phyloP scores from a whole-genome alignment of 768 basidiomycete species.

The Pseudohyphozyma bogoriensis region DNA sequence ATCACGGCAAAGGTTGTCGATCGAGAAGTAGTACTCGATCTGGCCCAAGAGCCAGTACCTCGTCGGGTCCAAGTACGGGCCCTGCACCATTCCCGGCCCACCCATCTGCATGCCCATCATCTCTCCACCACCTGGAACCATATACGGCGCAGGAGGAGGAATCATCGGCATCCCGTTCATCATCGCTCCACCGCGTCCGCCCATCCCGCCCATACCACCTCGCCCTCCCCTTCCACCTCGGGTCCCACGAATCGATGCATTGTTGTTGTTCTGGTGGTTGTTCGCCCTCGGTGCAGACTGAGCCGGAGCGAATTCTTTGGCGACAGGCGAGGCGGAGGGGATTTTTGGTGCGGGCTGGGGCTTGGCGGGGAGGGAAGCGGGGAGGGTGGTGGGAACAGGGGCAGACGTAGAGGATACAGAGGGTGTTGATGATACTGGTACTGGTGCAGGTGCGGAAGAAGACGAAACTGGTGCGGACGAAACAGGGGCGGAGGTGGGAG shows the following conservation, averaged over 20 bases:
- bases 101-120: background rate
- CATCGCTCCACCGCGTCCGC: conserved; percentile 2
- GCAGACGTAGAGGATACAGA: background rate
- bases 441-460: background rate
- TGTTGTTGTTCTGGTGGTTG: too few species aligned
- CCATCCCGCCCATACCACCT: too few species aligned
- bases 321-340: background rate
- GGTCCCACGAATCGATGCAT: too few species aligned
- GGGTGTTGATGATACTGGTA: background rate
- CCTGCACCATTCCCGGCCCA: conserved; percentile 18
- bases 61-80: conserved; percentile 58
- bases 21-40: conserved; percentile 83
- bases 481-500: background rate
- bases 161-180: conserved; percentile 1
- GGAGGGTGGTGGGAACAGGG: too few species aligned
- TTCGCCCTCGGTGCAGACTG: background rate
- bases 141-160: background rate
- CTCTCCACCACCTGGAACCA: conserved; percentile 7
- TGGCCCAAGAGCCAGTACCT: conserved; percentile 60
- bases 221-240: too few species aligned
- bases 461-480: too few species aligned
- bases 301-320: background rate
- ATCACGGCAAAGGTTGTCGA: conserved; percentile 82
- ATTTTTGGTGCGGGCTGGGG: background rate
- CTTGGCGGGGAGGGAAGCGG: background rate